Evolutionary conservation across 176 grass and related monocot genomes (phyloP).

Genomic region (Canna indica): DNA sequence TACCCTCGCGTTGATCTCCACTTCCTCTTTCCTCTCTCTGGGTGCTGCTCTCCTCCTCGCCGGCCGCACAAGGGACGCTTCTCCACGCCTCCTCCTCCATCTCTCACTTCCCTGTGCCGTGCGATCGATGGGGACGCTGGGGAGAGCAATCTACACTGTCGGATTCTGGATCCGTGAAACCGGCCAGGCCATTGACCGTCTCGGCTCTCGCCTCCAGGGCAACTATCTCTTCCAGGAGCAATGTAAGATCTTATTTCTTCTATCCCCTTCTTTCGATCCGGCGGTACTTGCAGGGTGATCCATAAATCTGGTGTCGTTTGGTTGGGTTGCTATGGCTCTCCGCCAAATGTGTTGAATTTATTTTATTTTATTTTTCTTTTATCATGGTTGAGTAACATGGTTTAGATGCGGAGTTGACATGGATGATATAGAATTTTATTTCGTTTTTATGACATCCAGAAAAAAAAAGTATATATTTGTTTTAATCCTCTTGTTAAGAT

Average conservation of each 20-base stretch:
- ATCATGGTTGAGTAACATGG: not conserved
- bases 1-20: not conserved
- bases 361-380: not conserved
- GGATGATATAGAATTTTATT: not conserved
- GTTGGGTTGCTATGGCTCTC: no score
- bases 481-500: no score
- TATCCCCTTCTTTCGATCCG: not conserved
- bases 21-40: not conserved
- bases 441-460: no score
- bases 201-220: constrained; percentile 73
- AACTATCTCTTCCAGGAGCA: constrained; percentile 59
- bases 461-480: no score
- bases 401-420: not conserved
- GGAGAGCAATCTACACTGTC: constrained; percentile 74
- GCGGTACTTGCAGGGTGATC: no score
- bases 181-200: constrained; percentile 77
- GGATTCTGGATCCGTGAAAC: constrained; percentile 92
- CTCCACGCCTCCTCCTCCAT: not conserved
- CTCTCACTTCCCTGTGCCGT: not conserved
- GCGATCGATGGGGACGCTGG: constrained; percentile 57
- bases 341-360: not conserved
- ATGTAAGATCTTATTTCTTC: constrained; percentile 23
- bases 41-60: not conserved
- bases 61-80: not conserved
- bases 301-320: no score